A percentile compares a stretch with the other conserved stretches of the same genome.
These are phyloP conservation scores for Tricholoma terreum DNA, from an alignment of 768 basidiomycete genomes.

Conservation along the genomic window DNA sequence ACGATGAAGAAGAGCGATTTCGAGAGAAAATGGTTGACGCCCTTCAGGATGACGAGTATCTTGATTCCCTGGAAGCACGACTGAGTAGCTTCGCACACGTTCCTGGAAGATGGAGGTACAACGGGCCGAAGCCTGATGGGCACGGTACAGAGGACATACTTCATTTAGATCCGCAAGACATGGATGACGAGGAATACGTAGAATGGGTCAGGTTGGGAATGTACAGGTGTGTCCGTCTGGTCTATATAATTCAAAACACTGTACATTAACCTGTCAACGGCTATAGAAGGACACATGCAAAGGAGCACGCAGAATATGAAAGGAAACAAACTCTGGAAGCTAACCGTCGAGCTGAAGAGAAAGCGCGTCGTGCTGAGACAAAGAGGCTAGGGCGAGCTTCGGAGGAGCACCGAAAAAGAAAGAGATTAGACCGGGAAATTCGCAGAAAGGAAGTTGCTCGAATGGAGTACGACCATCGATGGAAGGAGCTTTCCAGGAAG, in stretches of 20 bases:
- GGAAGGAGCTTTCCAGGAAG: conserved; percentile 48
- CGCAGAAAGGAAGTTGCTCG: conserved; percentile 43
- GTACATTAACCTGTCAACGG: conserved; percentile 1
- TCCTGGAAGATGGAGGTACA: conserved; percentile 63
- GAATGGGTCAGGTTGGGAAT: conserved; percentile 86
- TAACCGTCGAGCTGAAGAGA: conserved; percentile 52
- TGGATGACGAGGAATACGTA: conserved; percentile 87
- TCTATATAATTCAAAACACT: background rate
- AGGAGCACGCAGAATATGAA: conserved; percentile 61
- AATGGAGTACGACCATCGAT: conserved; percentile 52
- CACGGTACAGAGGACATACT: conserved; percentile 33
- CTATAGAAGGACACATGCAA: conserved; percentile 62
- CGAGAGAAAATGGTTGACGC: conserved; percentile 72
- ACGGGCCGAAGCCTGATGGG: conserved; percentile 23
- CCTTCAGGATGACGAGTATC: conserved; percentile 66
- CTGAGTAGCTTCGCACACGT: conserved; percentile 71
- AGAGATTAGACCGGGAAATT: conserved; percentile 46
- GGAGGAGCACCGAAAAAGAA: conserved; percentile 49
- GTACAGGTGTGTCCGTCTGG: conserved; percentile 58
- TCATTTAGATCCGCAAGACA: conserved; percentile 43
- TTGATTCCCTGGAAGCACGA: conserved; percentile 59
- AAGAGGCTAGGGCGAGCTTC: conserved; percentile 46
- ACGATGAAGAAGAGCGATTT: conserved; percentile 66
- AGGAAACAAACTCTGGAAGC: conserved; percentile 51
- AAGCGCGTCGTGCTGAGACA: conserved; percentile 52